phyloP scores from a whole-genome alignment of 2,329 filamentous ascomycete genomes.

The Thelonectria discophora region DNA sequence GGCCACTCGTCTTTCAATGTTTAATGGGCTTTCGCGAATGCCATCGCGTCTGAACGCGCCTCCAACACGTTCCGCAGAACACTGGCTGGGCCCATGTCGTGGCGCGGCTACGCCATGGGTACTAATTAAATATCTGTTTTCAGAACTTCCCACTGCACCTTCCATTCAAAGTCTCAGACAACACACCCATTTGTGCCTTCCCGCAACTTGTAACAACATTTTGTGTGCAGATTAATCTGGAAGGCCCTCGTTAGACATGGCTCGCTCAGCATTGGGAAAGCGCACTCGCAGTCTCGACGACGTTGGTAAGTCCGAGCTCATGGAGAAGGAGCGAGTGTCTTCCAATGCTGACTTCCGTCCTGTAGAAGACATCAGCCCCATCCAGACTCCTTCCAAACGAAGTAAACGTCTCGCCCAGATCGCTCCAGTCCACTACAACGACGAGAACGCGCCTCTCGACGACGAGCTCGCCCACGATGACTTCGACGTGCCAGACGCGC shows the following conservation, averaged over 20 bases:
- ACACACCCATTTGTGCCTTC: slow-evolving; percentile 1
- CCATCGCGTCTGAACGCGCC: slow-evolving; percentile 46
- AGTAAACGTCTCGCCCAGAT: slow-evolving; percentile 54
- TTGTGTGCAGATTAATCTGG: slow-evolving; percentile 26
- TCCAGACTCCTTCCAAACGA: slow-evolving; percentile 55
- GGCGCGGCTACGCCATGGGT: slow-evolving; percentile 36
- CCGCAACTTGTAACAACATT: slow-evolving; percentile 32
- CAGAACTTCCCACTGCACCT: slow-evolving; percentile 31
- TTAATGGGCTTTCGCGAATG: slow-evolving; percentile 44
- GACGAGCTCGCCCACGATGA: slow-evolving; percentile 49
- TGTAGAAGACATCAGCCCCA: slow-evolving; percentile 34
- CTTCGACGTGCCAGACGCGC: slow-evolving; percentile 49
- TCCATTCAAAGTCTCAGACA: slow-evolving; percentile 32
- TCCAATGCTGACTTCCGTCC: slow-evolving; percentile 29
- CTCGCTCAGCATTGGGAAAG: slow-evolving; percentile 48
- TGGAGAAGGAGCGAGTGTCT: slow-evolving; percentile 12
- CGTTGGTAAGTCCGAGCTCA: slow-evolving; percentile 41
- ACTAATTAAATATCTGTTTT: slow-evolving; percentile 20
- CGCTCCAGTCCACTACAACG: slow-evolving; percentile 58
- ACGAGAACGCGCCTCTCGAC: slow-evolving; percentile 67
- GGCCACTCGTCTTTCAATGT: slow-evolving; percentile 26
- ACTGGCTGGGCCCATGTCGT: slow-evolving; percentile 25
- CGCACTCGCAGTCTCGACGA: slow-evolving; percentile 44
- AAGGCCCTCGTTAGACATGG: slow-evolving; percentile 39
- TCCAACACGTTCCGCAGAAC: slow-evolving; percentile 30